These are phyloP conservation scores for Wickerhamomyces ciferrii DNA, from an alignment of 805 yeast species.

Conservation along the genomic window DNA sequence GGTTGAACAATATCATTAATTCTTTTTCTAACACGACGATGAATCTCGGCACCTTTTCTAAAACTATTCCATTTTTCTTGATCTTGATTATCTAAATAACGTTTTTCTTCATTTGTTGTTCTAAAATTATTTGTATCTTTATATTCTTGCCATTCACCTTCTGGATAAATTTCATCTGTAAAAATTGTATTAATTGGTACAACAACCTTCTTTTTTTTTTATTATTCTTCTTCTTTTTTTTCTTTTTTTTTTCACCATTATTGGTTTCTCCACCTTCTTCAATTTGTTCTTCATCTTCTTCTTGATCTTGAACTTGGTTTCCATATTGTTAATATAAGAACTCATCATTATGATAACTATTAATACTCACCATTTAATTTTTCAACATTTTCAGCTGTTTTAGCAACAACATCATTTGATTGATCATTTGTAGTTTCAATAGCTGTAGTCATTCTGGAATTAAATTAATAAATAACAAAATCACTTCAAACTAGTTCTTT, in stretches of 20 bases:
- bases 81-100: conserved; percentile 65
- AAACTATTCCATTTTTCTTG: conserved; percentile 73
- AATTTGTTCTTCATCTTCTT: conserved; percentile 24
- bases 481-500: no score
- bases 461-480: no score
- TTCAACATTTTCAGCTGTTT: conserved; percentile 1
- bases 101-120: conserved; percentile 79
- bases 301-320: conserved; percentile 22
- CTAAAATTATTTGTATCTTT: conserved; percentile 60
- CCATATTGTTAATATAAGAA: no score
- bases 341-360: neutral
- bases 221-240: conserved; percentile 56
- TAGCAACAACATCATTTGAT: neutral
- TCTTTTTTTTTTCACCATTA: conserved; percentile 25
- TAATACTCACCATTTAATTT: conserved; percentile 1
- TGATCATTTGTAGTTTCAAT: neutral
- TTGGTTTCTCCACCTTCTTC: conserved; percentile 11
- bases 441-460: neutral
- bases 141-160: conserved; percentile 83
- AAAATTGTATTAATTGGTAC: conserved; percentile 63
- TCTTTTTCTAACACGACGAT: conserved; percentile 81
- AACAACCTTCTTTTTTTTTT: conserved; percentile 48
- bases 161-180: conserved; percentile 74
- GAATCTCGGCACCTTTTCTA: conserved; percentile 95
- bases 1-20: conserved; percentile 74